These are phyloP conservation scores for Metroxylon sagu DNA, from an alignment of 176 grass and related monocot genomes.

Conservation along the genomic window DNA sequence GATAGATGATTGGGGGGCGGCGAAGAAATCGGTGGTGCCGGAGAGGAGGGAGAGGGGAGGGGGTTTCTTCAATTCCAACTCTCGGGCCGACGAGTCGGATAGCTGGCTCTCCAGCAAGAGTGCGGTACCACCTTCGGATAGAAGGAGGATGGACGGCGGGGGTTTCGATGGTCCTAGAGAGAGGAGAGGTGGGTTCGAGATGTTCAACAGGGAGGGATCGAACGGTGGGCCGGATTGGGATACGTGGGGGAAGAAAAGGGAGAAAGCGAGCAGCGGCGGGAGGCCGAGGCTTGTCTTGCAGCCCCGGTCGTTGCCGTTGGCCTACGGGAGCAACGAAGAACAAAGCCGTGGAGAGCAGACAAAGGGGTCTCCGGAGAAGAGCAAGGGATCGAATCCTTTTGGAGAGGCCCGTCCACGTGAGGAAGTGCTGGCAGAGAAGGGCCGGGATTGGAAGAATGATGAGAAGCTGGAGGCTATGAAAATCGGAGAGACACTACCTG, in stretches of 20 bases:
- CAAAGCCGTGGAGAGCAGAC: too few species aligned
- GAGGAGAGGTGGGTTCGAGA: constrained; percentile 4
- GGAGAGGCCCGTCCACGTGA: constrained; percentile 53
- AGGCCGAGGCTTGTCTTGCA: constrained; percentile 48
- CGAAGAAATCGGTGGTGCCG: constrained; percentile 6
- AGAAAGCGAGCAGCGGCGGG: constrained; percentile 20
- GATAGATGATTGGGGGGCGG: constrained; percentile 17
- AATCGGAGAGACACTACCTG: constrained; percentile 19
- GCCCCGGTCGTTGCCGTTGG: constrained; percentile 37
- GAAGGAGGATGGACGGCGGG: constrained; percentile 34
- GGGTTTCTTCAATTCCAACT: constrained; percentile 12
- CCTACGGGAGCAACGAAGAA: constrained; percentile 16
- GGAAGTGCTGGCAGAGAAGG: constrained; percentile 52
- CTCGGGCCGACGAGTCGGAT: constrained; percentile 43
- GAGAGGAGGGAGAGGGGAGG: constrained; percentile 10
- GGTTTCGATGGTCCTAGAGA: background rate
- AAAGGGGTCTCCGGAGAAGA: constrained; percentile 15
- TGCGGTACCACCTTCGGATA: background rate
- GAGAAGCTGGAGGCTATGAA: constrained; percentile 55
- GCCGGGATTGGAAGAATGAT: constrained; percentile 47
- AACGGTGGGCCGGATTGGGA: constrained; percentile 16
- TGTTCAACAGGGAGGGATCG: constrained; percentile 27
- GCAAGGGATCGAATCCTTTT: constrained; percentile 29
- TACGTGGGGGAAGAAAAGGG: constrained; percentile 41
- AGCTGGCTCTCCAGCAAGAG: constrained; percentile 36